Percentiles rank a stretch among this genome's conserved stretches.
Conservation (phyloP, 1,139 yeast species). For the Taiozyma sp. region DNA sequence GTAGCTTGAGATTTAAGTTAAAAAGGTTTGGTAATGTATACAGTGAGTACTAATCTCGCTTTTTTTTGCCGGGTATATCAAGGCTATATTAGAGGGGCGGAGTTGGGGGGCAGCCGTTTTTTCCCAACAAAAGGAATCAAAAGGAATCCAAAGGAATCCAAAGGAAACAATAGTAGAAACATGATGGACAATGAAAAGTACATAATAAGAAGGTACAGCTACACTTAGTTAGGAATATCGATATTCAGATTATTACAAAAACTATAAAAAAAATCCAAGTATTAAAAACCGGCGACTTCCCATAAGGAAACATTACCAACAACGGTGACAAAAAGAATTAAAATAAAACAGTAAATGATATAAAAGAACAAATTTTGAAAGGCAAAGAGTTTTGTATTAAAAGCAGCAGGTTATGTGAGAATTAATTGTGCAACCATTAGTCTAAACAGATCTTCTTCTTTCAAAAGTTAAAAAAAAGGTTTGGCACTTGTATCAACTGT, state of each 20-base stretch:
- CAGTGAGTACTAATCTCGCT: too few relatives aligned
- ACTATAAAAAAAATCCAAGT: constrained; percentile 6
- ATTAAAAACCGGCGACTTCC: neutral
- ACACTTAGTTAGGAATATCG: neutral
- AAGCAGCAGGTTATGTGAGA: neutral
- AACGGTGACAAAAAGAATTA: neutral
- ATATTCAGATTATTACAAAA: neutral
- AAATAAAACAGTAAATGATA: constrained; percentile 5
- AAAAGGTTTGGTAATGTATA: too few relatives aligned
- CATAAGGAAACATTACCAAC: neutral
- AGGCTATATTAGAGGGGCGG: too few relatives aligned
- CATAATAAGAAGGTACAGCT: neutral
- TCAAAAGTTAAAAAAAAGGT: neutral
- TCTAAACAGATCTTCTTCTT: neutral
- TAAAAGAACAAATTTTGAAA: neutral
- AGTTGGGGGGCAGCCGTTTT: too few relatives aligned
- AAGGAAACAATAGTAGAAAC: too few relatives aligned
- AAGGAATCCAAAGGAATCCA: too few relatives aligned
- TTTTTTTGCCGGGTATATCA: too few relatives aligned
- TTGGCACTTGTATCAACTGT: neutral
- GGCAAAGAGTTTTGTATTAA: constrained; percentile 3
- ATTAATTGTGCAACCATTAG: neutral
- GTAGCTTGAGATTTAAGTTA: too few relatives aligned
- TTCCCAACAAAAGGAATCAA: too few relatives aligned
- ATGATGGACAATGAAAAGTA: neutral